phyloP scores from a whole-genome alignment of 2,329 filamentous ascomycete species.

The Scytalidium lignicola region DNA sequence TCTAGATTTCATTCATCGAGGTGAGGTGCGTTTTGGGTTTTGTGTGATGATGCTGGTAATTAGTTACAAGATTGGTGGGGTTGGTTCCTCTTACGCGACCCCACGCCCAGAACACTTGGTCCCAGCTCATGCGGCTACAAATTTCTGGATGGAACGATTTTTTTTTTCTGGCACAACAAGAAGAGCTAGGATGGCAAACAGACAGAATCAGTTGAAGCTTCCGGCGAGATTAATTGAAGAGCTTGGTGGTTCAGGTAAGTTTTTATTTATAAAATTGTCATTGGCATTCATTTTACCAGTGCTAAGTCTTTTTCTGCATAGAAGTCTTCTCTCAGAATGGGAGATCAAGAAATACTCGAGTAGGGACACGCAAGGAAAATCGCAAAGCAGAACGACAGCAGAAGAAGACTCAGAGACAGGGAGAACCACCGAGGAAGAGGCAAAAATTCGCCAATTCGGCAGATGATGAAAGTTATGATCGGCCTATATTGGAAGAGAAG shows the following conservation, averaged over 20 bases:
- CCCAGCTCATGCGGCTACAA: background rate
- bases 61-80: background rate
- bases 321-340: conserved; percentile 16
- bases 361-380: conserved; percentile 24
- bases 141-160: conserved; percentile 1
- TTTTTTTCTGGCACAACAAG: background rate
- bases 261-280: background rate
- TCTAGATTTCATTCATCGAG: background rate
- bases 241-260: conserved; percentile 32
- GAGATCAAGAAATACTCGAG: conserved; percentile 9
- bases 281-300: background rate
- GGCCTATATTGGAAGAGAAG: background rate
- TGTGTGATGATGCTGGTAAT: background rate
- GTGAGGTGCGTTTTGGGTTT: background rate
- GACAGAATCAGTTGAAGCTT: conserved; percentile 35
- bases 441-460: conserved; percentile 8
- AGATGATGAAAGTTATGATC: conserved; percentile 1
- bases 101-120: background rate
- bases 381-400: conserved; percentile 26
- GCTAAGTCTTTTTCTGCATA: conserved; percentile 10
- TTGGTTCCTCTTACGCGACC: background rate
- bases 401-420: conserved; percentile 22
- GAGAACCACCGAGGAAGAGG: conserved; percentile 20
- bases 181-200: conserved; percentile 17
- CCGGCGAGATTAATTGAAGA: conserved; percentile 40